A percentile compares a stretch with the other conserved stretches of the same genome.
phyloP scores from a whole-genome alignment of 345 rosid genomes.

The Murraya paniculata region DNA sequence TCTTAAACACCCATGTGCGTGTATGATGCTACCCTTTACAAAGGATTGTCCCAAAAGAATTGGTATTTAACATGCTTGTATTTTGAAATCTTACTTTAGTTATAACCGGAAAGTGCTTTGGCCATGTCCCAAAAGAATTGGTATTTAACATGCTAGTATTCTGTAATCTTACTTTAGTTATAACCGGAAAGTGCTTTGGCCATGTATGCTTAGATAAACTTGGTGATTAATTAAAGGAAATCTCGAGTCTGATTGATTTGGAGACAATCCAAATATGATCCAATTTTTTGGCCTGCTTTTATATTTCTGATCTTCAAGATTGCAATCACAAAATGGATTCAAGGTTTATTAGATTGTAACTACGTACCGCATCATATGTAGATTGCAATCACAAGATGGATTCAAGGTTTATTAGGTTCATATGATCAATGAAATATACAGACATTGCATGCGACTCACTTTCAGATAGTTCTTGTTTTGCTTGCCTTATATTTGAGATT shows the following conservation, averaged over 20 bases:
- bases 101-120: no score
- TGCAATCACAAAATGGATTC: neutral
- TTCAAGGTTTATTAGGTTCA: neutral
- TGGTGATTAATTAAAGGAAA: neutral
- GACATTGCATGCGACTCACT: neutral
- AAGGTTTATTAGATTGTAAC: neutral
- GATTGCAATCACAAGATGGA: neutral
- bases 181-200: neutral
- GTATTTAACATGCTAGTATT: neutral
- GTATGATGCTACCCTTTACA: neutral
- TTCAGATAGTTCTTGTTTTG: slow-evolving; percentile 1
- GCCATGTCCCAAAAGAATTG: neutral
- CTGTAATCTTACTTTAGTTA: neutral
- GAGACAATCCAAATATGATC: neutral
- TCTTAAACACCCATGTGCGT: neutral
- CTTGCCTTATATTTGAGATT: neutral
- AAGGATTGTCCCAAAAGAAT: neutral
- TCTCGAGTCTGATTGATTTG: neutral
- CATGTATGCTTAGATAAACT: neutral
- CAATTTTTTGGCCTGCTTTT: neutral
- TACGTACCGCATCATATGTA: neutral
- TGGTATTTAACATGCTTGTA: neutral
- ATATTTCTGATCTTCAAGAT: neutral
- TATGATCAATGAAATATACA: neutral
- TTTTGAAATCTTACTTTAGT: neutral